Evolutionary conservation across 2,329 filamentous ascomycete genomes (phyloP), one percentile per base, ranked within the genome.

Genomic region (Aspergillus ochraceus): DNA sequence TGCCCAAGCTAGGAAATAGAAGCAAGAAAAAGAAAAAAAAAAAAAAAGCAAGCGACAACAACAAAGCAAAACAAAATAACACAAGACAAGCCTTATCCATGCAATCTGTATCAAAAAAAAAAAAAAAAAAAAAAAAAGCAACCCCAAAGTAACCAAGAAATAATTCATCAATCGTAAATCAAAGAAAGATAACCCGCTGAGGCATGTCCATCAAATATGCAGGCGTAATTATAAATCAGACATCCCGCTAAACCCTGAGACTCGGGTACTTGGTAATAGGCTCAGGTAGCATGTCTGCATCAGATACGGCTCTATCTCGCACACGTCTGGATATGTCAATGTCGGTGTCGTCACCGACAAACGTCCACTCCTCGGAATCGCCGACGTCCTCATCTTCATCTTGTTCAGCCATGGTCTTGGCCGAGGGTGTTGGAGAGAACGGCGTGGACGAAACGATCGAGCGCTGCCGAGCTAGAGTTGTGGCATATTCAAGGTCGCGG

Each of bases 401-500:
- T 74, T 62, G 74, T 49, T 74, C 74, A 6, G 74, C 75, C 6
- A 69, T 69, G 30, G 70, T 71, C 47, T 76, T 72, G n/a, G 73
- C 72, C n/a, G 67, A 65, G 1, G 68, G 69, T 2, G 68, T 72
- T 11, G 74, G 70, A 17, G 73, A 72, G 51, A 73, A 74, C 2
- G 74, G 74, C 8, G 73, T 74, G 6, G 71, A 69, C 6, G 72
- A 76, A 17, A 69, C 61, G 52, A 71, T 77, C 2, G 71, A 73
- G 52, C 75, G 79, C 70, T 88, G 85, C 75, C 90, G 90, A 73
- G 97, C 90, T 49, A 98, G 81, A 17, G 89, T 89, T 75, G 86
- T 90, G 42, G 95, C 93, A 69, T 97, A 97, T 72, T 98, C 95
- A 58, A 98, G 84, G 73, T 98, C 94, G 47, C 95, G 90, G 73